Percentiles rank a stretch among this genome's conserved stretches.
phyloP scores from a whole-genome alignment of 345 rosid genomes.

The Salix caprea region DNA sequence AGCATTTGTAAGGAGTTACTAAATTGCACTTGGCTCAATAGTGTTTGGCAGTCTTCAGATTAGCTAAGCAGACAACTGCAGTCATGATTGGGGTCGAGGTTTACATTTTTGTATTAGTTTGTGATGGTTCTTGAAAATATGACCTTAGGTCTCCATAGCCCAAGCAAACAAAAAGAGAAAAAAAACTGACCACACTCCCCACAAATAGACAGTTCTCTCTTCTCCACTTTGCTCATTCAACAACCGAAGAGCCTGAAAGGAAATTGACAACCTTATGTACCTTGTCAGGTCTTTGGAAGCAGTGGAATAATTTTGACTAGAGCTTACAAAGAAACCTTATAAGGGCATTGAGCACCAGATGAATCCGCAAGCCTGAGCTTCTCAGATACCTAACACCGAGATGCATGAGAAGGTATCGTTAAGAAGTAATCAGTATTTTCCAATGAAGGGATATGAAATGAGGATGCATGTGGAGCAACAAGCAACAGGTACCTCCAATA shows the following conservation, averaged over 20 bases:
- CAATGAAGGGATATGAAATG: not conserved
- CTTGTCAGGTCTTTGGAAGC: not conserved
- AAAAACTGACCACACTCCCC: constrained; percentile 72
- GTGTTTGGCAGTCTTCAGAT: not conserved
- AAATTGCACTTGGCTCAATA: not conserved
- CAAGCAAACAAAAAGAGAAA: not conserved
- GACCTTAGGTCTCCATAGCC: not conserved
- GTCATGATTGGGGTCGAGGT: not conserved
- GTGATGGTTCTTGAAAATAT: not conserved
- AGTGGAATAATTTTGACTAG: constrained; percentile 2
- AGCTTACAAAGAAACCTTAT: constrained; percentile 52
- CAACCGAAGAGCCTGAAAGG: constrained; percentile 80
- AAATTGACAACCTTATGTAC: constrained; percentile 15
- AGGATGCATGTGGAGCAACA: not conserved
- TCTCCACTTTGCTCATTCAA: constrained; percentile 83
- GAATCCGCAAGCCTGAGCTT: constrained; percentile 41
- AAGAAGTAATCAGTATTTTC: not conserved
- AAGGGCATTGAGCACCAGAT: constrained; percentile 35
- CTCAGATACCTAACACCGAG: constrained; percentile 62
- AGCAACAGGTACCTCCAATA: constrained; percentile 60
- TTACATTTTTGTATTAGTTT: not conserved
- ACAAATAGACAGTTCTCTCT: constrained; percentile 66
- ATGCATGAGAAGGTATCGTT: constrained; percentile 6
- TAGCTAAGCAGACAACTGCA: not conserved
- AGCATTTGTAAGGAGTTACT: not conserved